phyloP scores from a whole-genome alignment of 1,284 basidiomycete genomes.

The Cronartium quercuum region DNA sequence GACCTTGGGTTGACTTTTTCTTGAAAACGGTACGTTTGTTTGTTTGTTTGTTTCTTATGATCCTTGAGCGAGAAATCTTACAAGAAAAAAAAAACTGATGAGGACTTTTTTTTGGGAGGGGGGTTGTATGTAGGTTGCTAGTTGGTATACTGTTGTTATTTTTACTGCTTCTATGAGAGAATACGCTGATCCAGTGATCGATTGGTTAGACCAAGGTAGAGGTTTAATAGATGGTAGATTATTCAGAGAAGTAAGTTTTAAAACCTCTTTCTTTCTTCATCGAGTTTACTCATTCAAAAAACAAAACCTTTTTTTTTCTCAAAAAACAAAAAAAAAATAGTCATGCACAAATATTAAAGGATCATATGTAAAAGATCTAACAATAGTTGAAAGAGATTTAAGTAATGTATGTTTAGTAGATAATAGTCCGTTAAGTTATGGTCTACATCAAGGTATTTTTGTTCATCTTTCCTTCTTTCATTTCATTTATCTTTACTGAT shows the following conservation, averaged over 20 bases:
- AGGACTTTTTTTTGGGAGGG: slow-evolving; percentile 58
- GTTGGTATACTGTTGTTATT: slow-evolving; percentile 97
- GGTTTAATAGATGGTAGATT: slow-evolving; percentile 73
- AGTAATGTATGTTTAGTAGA: slow-evolving; percentile 87
- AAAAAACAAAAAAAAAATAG: slow-evolving; percentile 51
- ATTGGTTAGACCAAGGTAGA: slow-evolving; percentile 94
- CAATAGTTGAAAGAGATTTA: slow-evolving; percentile 79
- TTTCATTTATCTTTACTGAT: not conserved
- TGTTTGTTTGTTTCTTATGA: slow-evolving; percentile 15
- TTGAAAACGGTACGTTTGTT: slow-evolving; percentile 68
- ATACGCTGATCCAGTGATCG: slow-evolving; percentile 98
- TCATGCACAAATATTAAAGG: slow-evolving; percentile 90
- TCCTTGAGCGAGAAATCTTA: slow-evolving; percentile 76
- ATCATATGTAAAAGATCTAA: slow-evolving; percentile 87
- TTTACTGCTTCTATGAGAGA: slow-evolving; percentile 99
- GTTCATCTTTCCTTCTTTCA: not conserved
- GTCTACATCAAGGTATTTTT: slow-evolving; percentile 57
- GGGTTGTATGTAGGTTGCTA: slow-evolving; percentile 64
- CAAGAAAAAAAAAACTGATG: slow-evolving; percentile 96
- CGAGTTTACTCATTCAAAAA: not conserved
- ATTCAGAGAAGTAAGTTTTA: slow-evolving; percentile 72
- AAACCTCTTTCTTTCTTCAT: not conserved
- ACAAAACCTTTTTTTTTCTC: not conserved
- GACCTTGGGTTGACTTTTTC: slow-evolving; percentile 93
- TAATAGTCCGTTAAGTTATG: slow-evolving; percentile 91